Evolutionary conservation across 2,329 filamentous ascomycete genomes (phyloP).

Genomic region (Pseudocercospora musae): DNA sequence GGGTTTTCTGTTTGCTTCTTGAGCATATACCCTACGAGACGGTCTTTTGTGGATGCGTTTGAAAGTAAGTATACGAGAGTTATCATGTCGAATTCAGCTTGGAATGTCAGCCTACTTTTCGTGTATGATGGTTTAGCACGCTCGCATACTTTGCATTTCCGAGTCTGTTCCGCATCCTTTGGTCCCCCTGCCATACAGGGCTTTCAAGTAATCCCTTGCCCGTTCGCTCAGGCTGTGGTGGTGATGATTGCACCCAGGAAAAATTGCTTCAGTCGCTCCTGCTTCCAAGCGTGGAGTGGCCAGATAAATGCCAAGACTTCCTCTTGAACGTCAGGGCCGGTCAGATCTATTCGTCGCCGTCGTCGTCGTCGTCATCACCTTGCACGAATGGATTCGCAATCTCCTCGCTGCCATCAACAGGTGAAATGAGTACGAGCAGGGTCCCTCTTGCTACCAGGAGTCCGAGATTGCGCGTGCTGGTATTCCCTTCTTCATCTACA

Average conservation of each 20-base stretch:
- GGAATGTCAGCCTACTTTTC: neutral
- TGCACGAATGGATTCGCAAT: slow-evolving; percentile 91
- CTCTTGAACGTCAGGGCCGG: neutral
- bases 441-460: slow-evolving; percentile 90
- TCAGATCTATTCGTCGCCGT: too few relatives aligned
- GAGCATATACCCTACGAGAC: neutral
- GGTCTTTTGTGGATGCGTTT: neutral
- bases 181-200: neutral
- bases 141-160: neutral
- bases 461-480: slow-evolving; percentile 74
- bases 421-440: slow-evolving; percentile 86
- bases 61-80: neutral
- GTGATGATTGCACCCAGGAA: too few relatives aligned
- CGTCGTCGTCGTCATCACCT: slow-evolving; percentile 55
- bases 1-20: neutral
- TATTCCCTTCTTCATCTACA: slow-evolving; percentile 88
- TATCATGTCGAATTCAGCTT: neutral
- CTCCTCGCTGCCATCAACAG: slow-evolving; percentile 89
- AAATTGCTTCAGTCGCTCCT: neutral
- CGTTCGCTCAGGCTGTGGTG: neutral
- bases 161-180: neutral
- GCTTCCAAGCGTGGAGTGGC: neutral
- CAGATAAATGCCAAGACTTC: neutral
- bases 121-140: neutral
- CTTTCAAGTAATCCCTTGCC: neutral